Conservation (phyloP, 306 rosid genomes). For the Inga oerstediana region DNA sequence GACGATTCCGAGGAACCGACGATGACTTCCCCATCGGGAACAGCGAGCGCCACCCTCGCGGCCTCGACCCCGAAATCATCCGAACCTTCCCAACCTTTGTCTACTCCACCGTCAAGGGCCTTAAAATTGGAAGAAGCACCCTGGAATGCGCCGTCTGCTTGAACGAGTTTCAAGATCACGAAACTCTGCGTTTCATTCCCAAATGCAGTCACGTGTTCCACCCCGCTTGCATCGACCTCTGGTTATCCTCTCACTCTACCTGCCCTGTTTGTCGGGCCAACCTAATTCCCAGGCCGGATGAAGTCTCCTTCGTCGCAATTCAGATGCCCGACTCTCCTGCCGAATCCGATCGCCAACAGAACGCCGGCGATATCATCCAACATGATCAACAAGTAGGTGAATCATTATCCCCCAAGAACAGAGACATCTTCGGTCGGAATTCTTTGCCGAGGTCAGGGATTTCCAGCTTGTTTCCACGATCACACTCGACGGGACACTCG, state of each 20-base stretch:
- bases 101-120: slow-evolving; percentile 74
- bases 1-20: slow-evolving; percentile 39
- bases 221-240: slow-evolving; percentile 69
- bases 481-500: slow-evolving; percentile 69
- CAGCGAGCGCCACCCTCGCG: slow-evolving; percentile 46
- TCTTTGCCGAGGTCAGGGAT: slow-evolving; percentile 44
- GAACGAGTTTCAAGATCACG: slow-evolving; percentile 73
- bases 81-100: slow-evolving; percentile 75
- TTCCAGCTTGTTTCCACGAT: slow-evolving; percentile 45
- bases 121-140: slow-evolving; percentile 60
- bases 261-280: slow-evolving; percentile 92
- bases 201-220: slow-evolving; percentile 90
- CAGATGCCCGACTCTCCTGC: slow-evolving; percentile 15
- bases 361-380: slow-evolving; percentile 13
- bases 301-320: neutral
- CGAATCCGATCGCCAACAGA: neutral
- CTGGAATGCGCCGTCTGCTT: slow-evolving; percentile 95
- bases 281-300: slow-evolving; percentile 55
- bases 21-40: slow-evolving; percentile 20
- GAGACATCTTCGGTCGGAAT: slow-evolving; percentile 21
- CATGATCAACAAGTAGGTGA: neutral
- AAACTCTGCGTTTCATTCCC: slow-evolving; percentile 90
- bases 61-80: slow-evolving; percentile 59
- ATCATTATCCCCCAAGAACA: slow-evolving; percentile 15
- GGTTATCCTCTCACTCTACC: slow-evolving; percentile 75